Evolutionary conservation across 805 yeast species (phyloP).

Genomic region (Kuraishia hungarica): DNA sequence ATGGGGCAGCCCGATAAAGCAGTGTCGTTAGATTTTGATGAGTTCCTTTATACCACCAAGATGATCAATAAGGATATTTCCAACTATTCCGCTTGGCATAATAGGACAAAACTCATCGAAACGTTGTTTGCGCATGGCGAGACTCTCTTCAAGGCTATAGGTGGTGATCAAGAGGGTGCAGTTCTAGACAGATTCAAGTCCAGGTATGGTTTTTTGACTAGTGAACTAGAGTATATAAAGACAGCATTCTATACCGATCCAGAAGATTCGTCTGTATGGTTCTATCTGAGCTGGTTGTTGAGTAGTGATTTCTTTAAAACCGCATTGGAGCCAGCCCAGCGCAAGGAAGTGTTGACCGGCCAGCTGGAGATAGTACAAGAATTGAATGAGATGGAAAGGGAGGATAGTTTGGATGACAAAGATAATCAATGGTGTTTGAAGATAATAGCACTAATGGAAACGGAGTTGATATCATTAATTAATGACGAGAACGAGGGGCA

Average conservation of each 20-base stretch:
- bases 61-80: constrained; percentile 81
- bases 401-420: constrained; percentile 41
- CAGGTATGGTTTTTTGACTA: constrained; percentile 26
- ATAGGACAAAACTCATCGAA: constrained; percentile 64
- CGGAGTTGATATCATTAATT: constrained; percentile 4
- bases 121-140: constrained; percentile 26
- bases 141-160: constrained; percentile 9
- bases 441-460: constrained; percentile 39
- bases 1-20: constrained; percentile 19
- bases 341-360: constrained; percentile 28
- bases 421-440: constrained; percentile 77
- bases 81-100: constrained; percentile 95
- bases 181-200: constrained; percentile 2
- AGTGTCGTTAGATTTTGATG: constrained; percentile 32
- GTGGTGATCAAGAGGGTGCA: background rate
- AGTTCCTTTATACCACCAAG: constrained; percentile 68
- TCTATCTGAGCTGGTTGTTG: constrained; percentile 75
- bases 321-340: constrained; percentile 20
- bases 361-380: constrained; percentile 47
- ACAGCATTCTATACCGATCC: constrained; percentile 91
- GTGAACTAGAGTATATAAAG: constrained; percentile 62
- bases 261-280: constrained; percentile 91
- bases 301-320: constrained; percentile 30
- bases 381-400: constrained; percentile 64
- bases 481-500: background rate